Evolutionary conservation across 2,329 filamentous ascomycete species (phyloP).

Genomic region (Leptographium wingfieldii): DNA sequence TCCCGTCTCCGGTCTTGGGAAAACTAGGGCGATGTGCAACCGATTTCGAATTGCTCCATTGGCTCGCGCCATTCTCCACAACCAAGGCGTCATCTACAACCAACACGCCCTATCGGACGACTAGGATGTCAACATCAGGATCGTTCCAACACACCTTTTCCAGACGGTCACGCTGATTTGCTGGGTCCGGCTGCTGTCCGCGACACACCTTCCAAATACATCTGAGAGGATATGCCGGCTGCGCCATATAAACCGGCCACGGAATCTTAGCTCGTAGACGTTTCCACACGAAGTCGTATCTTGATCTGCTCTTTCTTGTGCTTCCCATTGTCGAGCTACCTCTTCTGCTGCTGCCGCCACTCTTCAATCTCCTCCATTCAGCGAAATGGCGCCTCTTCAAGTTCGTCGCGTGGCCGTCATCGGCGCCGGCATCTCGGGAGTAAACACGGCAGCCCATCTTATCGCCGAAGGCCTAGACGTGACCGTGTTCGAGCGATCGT

Average conservation of each 20-base stretch:
- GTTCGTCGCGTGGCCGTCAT: constrained; percentile 22
- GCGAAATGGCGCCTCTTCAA: background rate
- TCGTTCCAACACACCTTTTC: background rate
- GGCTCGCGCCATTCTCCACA: constrained; percentile 2
- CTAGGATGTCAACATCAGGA: no score
- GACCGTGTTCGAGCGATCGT: constrained; percentile 25
- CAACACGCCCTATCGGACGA: background rate
- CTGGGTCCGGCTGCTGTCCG: background rate
- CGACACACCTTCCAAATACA: background rate
- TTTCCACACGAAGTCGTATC: no score
- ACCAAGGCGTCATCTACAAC: constrained; percentile 5
- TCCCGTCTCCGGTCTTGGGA: no score
- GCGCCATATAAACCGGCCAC: background rate
- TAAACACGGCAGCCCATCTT: constrained; percentile 24
- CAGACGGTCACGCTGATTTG: background rate
- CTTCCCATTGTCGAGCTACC: background rate
- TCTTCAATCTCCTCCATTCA: background rate
- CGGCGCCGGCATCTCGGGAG: constrained; percentile 28
- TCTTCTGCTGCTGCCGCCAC: background rate
- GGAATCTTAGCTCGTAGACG: background rate
- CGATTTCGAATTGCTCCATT: background rate
- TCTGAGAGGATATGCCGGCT: background rate
- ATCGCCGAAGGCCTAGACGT: constrained; percentile 22
- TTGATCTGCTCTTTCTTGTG: background rate
- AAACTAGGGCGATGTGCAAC: no score